These are phyloP conservation scores for Spatholobus suberectus DNA, from an alignment of 306 rosid genomes.

Conservation along the genomic window DNA sequence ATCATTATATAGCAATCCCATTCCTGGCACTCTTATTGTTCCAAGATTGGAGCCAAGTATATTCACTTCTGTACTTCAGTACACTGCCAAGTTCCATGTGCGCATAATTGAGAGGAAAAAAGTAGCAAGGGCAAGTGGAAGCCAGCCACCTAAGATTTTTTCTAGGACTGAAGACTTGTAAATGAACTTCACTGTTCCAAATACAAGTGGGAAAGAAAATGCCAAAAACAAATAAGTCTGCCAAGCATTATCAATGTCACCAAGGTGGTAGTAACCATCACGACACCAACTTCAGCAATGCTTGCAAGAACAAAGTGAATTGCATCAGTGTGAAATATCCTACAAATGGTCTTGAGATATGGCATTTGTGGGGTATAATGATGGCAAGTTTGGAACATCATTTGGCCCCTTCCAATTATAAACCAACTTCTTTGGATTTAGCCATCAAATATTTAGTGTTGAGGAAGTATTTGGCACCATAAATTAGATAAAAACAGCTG, in stretches of 20 bases:
- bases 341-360: too few species aligned
- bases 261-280: too few species aligned
- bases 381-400: too few species aligned
- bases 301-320: too few species aligned
- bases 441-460: not conserved
- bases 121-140: constrained; percentile 76
- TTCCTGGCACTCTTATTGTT: constrained; percentile 92
- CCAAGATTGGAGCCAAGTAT: constrained; percentile 87
- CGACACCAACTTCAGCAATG: too few species aligned
- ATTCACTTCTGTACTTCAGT: constrained; percentile 84
- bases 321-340: too few species aligned
- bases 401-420: too few species aligned
- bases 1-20: constrained; percentile 89
- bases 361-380: too few species aligned
- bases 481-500: not conserved
- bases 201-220: constrained; percentile 59
- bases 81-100: constrained; percentile 99
- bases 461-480: constrained; percentile 14
- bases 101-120: constrained; percentile 51
- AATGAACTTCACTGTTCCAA: constrained; percentile 74
- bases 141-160: constrained; percentile 78
- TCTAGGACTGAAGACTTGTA: constrained; percentile 71
- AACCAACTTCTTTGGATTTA: not conserved
- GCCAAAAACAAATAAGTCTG: too few species aligned
- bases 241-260: too few species aligned